phyloP scores from a whole-genome alignment of 306 rosid species.

The Pterocarpus macrocarpus region DNA sequence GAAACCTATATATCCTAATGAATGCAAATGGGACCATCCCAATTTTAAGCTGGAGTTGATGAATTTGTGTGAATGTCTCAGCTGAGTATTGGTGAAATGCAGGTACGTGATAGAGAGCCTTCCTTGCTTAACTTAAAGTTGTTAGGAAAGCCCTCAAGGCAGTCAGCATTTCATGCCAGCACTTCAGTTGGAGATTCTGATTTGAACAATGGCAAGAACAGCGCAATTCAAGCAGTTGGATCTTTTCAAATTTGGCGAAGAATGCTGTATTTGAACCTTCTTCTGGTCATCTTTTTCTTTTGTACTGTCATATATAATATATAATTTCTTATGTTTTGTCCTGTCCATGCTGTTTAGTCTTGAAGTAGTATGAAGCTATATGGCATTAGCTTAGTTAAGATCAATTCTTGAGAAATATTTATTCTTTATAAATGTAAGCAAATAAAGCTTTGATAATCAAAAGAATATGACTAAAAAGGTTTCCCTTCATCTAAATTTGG shows the following conservation, averaged over 20 bases:
- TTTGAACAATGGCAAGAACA: too few species aligned
- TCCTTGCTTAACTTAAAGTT: constrained; percentile 72
- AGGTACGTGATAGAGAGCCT: constrained; percentile 62
- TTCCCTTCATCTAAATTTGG: constrained; percentile 41
- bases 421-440: constrained; percentile 89
- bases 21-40: not conserved
- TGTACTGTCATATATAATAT: too few species aligned
- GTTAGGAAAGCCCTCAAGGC: constrained; percentile 84
- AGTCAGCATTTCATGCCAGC: constrained; percentile 88
- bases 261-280: too few species aligned
- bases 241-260: too few species aligned
- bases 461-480: constrained; percentile 45
- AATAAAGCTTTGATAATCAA: constrained; percentile 57
- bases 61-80: constrained; percentile 92
- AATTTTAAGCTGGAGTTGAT: constrained; percentile 56
- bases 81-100: constrained; percentile 71
- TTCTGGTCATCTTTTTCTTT: too few species aligned
- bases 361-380: constrained; percentile 53
- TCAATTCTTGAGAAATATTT: constrained; percentile 63
- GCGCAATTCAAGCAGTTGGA: too few species aligned
- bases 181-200: too few species aligned
- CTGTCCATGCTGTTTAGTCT: constrained; percentile 29
- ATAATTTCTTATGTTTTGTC: too few species aligned
- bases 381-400: constrained; percentile 76
- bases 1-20: constrained; percentile 25